A percentile compares a stretch with the other conserved stretches of the same genome.
Conservation (phyloP, 345 rosid species). For the Rhodamnia rubescens region DNA sequence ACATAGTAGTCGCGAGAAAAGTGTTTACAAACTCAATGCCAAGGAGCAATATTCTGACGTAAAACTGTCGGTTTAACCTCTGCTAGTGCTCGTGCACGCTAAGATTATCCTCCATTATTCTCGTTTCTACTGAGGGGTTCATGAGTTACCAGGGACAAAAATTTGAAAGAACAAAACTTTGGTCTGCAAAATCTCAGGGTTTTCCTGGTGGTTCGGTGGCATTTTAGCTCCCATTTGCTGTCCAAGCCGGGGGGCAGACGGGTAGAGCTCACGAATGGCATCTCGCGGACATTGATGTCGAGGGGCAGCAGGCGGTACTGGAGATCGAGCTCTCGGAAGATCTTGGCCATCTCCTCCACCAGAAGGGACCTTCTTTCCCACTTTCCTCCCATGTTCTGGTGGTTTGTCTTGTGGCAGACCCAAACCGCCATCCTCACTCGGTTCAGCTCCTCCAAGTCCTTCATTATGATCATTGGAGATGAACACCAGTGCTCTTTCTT, state of each 20-base stretch:
- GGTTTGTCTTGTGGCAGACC: conserved; percentile 55
- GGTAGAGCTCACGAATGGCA: conserved; percentile 30
- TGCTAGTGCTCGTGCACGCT: background rate
- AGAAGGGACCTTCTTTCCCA: conserved; percentile 41
- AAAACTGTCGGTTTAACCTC: background rate
- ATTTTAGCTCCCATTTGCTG: background rate
- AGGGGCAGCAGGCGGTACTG: conserved; percentile 56
- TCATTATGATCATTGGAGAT: conserved; percentile 33
- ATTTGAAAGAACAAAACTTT: background rate
- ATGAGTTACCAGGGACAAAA: background rate
- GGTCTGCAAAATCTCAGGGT: background rate
- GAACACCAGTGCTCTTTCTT: conserved; percentile 76
- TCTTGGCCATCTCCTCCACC: conserved; percentile 60
- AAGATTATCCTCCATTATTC: background rate
- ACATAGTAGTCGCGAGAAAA: background rate
- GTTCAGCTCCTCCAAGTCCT: conserved; percentile 42
- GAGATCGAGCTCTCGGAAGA: conserved; percentile 61
- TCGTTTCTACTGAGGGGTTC: background rate
- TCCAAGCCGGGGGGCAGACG: conserved; percentile 28
- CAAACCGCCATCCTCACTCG: conserved; percentile 50
- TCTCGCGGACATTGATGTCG: conserved; percentile 43
- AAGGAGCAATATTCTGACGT: background rate
- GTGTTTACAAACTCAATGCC: background rate
- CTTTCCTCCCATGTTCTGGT: conserved; percentile 55
- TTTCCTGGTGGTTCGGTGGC: background rate